Base-by-base conservation (phyloP, 192 early-diverging fungal genomes). In the Linnemannia hyalina region DNA sequence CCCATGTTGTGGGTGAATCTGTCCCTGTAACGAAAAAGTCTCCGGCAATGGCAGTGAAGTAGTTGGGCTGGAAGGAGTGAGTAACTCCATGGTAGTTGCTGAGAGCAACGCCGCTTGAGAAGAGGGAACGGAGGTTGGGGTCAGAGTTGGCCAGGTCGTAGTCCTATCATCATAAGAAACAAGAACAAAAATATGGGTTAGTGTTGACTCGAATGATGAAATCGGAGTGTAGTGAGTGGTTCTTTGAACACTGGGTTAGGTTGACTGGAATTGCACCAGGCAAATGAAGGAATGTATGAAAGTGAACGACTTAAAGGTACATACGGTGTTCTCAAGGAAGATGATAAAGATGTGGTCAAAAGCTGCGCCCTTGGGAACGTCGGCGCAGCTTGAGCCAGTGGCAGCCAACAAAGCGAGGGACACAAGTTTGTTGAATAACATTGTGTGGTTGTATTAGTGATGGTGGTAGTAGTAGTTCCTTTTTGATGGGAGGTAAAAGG, bases 11-110 rank as follows among this genome's bases (percentile, higher is more conserved):
- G 81, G 49, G 82, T 83, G 15, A 32, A 52, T 83, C 93, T 91
- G 54, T 89, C 80, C 20, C 60, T 70, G 68, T 89, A 82, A 42
- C 92, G 91, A 72, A 87, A 81, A 70, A 87, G 75, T 78, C 82
- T 41, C 92, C 92, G 57, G 75, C 86, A 65, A 90, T 88, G 55
- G 93, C 88, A 40, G 92, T 92, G 73, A 95, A 80, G 86, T 96
- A 96, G 88, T 96, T 96, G 75, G 93, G 93, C 82, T 96, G 91
- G 54, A 92, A 94, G 23, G 94, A 94, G 79, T 95, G 93, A 32
- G 83, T 69, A 52, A 90, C 74, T 47, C 80, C 93, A 29, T 89
- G 55, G 88, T 90, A 94, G 89, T 95, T 91, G 81, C 90, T 90
- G n/a, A 93, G 73, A 18, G 91, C 73, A 44, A 87, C 78, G 7